phyloP scores from a whole-genome alignment of 2,329 filamentous ascomycete species.

The Parafenestella ontariensis region DNA sequence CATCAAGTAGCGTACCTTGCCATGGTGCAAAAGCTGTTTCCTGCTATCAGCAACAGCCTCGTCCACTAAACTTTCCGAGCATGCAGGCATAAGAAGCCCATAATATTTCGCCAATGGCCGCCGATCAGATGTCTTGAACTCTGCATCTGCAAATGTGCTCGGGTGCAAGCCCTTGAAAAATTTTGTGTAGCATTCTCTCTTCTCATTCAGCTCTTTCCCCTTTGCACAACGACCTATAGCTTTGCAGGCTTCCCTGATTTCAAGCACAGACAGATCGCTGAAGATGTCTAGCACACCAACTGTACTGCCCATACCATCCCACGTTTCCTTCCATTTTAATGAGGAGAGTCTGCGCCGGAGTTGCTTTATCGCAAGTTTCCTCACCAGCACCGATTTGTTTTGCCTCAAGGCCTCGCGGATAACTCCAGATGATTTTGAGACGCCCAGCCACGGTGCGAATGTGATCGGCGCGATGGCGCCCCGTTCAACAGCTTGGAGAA shows the following conservation, averaged over 20 bases:
- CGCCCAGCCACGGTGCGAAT: constrained; percentile 35
- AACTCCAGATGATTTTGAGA: constrained; percentile 24
- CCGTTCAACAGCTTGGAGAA: constrained; percentile 16
- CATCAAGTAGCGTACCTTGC: constrained; percentile 13
- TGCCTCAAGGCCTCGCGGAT: constrained; percentile 30
- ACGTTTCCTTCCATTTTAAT: constrained; percentile 29
- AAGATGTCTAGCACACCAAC: constrained; percentile 34
- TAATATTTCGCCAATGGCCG: constrained; percentile 30
- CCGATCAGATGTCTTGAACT: constrained; percentile 17
- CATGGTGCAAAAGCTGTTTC: constrained; percentile 8
- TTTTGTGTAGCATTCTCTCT: constrained; percentile 24
- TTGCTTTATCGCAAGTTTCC: constrained; percentile 25
- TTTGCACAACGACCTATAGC: constrained; percentile 18
- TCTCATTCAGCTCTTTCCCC: constrained; percentile 5
- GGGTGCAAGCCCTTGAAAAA: constrained; percentile 35
- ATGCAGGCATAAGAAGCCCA: constrained; percentile 28
- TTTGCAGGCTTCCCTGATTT: constrained; percentile 27
- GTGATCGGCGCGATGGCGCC: constrained; percentile 25
- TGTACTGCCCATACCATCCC: constrained; percentile 36
- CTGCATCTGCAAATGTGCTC: constrained; percentile 15
- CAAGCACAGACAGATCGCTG: constrained; percentile 31
- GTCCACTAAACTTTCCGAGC: constrained; percentile 23
- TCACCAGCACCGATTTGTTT: constrained; percentile 27
- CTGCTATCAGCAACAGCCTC: constrained; percentile 5
- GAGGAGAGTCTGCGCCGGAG: constrained; percentile 25